Base-by-base conservation (phyloP, 768 basidiomycete species). In the Filobasidium wieringae region DNA sequence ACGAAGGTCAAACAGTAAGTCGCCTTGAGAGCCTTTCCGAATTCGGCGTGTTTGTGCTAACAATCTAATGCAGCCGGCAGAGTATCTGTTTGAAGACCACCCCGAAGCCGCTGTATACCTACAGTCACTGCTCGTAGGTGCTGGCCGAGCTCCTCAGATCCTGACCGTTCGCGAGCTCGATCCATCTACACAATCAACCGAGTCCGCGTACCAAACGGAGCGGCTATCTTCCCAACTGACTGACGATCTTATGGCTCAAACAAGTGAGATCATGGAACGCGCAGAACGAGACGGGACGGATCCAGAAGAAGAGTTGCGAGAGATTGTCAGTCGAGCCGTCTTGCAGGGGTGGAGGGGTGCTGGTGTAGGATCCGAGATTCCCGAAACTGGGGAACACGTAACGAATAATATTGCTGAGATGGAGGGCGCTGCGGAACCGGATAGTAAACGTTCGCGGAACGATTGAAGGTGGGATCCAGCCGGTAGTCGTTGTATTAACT, bases 1-100 rank as follows among this genome's bases (percentile, higher is more conserved):
- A 73, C 52, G 83, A 88, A 62, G 88, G 86, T 17, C 67, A 87
- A 51, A 84, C 85, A 30, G 90, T 92, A 68, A 43, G 85, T 78
- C 33, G 9, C 19, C 17, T 12, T 30, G 11, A n/a, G 1, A 15
- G 5, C 32, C 19, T 40, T n/a, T 19, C 27, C 22, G 3, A 11
- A 30, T 36, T 34, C 19, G 33, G 40, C 26, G 31, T 17, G n/a
- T 8, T 51, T 31, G 8, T 33, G 39, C 53, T 62, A 43, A 60
- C 33, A 55, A 0, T 1, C 49, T 17, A 51, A 26, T 47, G 17
- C 41, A 72, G 72, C 64, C 68, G 4, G 68, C 68, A 32, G 67
- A 73, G 12, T 50, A 50, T 27, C 58, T 73, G 26, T 61, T 68
- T 59, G 69, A 72, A 30, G 69, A 70, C 30, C 64, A 67, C 30